phyloP scores from a whole-genome alignment of 345 rosid genomes.

The Capsella bursapastoris region DNA sequence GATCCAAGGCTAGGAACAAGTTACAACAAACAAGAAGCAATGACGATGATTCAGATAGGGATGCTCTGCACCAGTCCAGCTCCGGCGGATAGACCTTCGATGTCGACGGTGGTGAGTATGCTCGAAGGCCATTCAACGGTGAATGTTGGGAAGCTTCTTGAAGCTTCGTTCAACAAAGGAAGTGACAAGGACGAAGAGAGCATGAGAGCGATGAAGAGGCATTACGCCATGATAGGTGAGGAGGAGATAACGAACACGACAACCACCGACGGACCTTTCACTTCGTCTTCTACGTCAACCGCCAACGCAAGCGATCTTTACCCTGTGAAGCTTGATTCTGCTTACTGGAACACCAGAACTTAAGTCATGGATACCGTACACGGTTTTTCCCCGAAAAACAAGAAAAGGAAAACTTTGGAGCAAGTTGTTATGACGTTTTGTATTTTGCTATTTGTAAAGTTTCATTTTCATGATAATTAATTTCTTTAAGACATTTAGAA shows the following conservation, averaged over 20 bases:
- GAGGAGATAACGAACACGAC: conserved; percentile 23
- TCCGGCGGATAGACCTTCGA: conserved; percentile 52
- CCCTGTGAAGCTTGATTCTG: conserved; percentile 41
- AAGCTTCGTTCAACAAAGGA: conserved; percentile 39
- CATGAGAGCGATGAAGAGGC: conserved; percentile 46
- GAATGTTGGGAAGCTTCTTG: conserved; percentile 40
- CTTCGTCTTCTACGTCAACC: conserved; percentile 42
- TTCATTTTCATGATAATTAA: not conserved
- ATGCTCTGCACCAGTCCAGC: conserved; percentile 51
- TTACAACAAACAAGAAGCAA: conserved; percentile 52
- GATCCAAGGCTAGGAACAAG: conserved; percentile 53
- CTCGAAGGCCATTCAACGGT: conserved; percentile 54
- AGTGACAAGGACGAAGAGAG: conserved; percentile 25
- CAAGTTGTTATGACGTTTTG: not conserved
- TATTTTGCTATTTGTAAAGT: conserved; percentile 13
- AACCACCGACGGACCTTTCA: conserved; percentile 40
- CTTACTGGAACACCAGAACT: conserved; percentile 39
- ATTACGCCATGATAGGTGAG: conserved; percentile 26
- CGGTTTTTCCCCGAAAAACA: not conserved
- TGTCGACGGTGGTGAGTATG: conserved; percentile 66
- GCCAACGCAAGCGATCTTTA: conserved; percentile 46
- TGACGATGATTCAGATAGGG: conserved; percentile 54
- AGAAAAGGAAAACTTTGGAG: not conserved
- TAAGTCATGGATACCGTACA: not conserved
- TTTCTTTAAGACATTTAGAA: not conserved